phyloP scores from a whole-genome alignment of 305 asterid species.

The Solanum hybrid region DNA sequence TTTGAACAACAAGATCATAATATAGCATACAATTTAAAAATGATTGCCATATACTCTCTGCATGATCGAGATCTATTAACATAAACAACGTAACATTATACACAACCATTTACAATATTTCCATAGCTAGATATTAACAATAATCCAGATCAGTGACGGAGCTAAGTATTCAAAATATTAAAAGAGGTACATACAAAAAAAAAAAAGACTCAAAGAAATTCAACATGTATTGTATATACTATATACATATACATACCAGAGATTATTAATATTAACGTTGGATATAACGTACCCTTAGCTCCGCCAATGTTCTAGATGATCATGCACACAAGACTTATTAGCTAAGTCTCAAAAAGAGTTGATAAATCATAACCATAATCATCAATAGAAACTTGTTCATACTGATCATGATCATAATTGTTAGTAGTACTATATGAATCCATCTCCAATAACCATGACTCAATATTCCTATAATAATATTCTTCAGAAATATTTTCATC shows the following conservation, averaged over 20 bases:
- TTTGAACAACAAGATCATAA: neutral
- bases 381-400: conserved; percentile 25
- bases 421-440: conserved; percentile 9
- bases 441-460: conserved; percentile 41
- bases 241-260: neutral
- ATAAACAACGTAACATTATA: neutral
- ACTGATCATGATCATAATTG: neutral
- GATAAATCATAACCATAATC: conserved; percentile 25
- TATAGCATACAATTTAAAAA: too few relatives aligned
- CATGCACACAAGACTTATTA: neutral
- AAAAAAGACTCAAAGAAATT: neutral
- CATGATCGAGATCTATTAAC: neutral
- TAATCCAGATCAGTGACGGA: neutral
- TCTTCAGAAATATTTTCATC: conserved; percentile 12
- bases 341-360: conserved; percentile 1
- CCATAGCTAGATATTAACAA: neutral
- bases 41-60: neutral
- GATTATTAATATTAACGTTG: neutral
- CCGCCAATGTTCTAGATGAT: neutral
- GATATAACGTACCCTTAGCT: neutral
- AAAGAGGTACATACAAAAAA: neutral
- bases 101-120: neutral
- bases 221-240: neutral
- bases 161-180: neutral
- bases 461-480: conserved; percentile 26